phyloP scores from a whole-genome alignment of 345 rosid species.

The Eucalyptus erythrocorys region DNA sequence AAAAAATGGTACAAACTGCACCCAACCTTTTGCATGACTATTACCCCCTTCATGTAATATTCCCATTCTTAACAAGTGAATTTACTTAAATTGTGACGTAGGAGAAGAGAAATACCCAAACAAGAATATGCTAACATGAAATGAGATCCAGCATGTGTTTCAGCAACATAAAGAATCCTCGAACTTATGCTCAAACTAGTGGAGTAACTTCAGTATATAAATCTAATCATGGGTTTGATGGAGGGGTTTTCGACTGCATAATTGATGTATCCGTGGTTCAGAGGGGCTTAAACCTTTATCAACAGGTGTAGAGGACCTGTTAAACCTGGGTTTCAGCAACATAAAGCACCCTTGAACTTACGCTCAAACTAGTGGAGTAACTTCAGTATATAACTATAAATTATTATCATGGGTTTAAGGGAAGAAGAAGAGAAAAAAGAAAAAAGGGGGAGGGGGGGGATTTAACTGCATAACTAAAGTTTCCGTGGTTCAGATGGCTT shows the following conservation, averaged over 20 bases:
- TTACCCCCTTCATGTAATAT: background rate
- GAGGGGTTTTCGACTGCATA: background rate
- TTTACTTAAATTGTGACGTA: background rate
- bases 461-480: background rate
- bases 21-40: background rate
- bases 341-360: background rate
- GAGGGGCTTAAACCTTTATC: background rate
- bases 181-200: background rate
- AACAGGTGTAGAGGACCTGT: background rate
- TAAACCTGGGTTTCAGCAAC: background rate
- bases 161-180: background rate
- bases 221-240: background rate
- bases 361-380: background rate
- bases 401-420: background rate
- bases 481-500: background rate
- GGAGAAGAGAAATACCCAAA: background rate
- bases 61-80: background rate
- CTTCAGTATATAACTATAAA: background rate
- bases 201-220: background rate
- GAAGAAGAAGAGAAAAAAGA: background rate
- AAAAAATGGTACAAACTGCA: background rate
- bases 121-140: background rate
- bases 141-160: background rate
- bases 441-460: accelerated
- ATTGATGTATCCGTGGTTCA: background rate